These are phyloP conservation scores for Cryphonectria carpinicola DNA, from an alignment of 2,329 filamentous ascomycete species.

Conservation along the genomic window DNA sequence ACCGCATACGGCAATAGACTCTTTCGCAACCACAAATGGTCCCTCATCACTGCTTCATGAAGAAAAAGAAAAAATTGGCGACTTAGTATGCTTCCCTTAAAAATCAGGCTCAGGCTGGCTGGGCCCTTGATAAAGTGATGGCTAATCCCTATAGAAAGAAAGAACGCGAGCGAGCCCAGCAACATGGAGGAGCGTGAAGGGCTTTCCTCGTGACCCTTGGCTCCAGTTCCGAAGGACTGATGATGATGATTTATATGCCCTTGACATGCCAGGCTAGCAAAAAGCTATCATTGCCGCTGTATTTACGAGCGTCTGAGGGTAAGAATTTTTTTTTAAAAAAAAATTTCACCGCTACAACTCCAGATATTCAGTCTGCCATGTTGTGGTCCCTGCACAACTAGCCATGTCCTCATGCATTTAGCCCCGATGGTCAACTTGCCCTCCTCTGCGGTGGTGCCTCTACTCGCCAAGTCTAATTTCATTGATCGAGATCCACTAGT, in stretches of 20 bases:
- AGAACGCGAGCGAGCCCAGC: neutral
- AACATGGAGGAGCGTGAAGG: neutral
- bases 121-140: neutral
- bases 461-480: too few relatives aligned
- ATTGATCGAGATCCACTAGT: too few relatives aligned
- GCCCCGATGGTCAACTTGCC: too few relatives aligned
- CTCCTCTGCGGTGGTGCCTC: too few relatives aligned
- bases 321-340: too few relatives aligned
- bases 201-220: neutral
- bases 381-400: neutral
- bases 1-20: slow-evolving; percentile 21
- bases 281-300: neutral
- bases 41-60: neutral
- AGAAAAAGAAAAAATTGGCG: neutral
- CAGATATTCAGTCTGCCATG: neutral
- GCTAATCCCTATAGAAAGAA: neutral
- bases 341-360: too few relatives aligned
- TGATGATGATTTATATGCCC: neutral
- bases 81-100: neutral
- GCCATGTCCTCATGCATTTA: neutral
- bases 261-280: neutral
- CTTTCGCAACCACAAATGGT: neutral
- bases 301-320: neutral
- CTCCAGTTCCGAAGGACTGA: neutral
- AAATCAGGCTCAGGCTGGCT: neutral